Evolutionary conservation across 2,329 filamentous ascomycete genomes (phyloP), one percentile per base, ranked within the genome.

Genomic region (Claviceps monticola): DNA sequence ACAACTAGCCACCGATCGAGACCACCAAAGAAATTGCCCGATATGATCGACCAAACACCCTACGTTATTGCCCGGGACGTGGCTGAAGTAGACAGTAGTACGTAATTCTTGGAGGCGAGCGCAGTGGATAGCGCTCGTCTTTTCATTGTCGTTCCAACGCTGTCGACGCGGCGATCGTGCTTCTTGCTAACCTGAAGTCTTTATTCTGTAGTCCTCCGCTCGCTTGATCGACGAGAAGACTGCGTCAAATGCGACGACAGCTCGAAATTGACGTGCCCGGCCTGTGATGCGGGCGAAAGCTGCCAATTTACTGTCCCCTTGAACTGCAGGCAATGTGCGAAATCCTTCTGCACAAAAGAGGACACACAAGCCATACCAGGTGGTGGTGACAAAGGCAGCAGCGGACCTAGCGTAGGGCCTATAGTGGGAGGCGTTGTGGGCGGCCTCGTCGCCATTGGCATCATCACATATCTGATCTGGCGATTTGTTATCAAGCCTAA

Each of bases 371-470:
- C 50, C 53, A 19, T 50, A 42, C 47, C 52, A 56, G 21, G 58
- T 49, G 23, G 57, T 51, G 53, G 57, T 49, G 51, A 48, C 34
- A 51, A 53, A 14, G 55, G 58, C 45, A 62, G 61, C 39, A 69
- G 70, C 11, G 75, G 78, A 7, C 78, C 84, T 7, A 90, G 87
- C 59, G 74, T 84, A 1, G 90, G 90, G 43, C 87, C 88, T 37
- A 96, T 98, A 57, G 91, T 86, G 2, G 93, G 93, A 57, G 91
- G 91, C 57, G 89, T 96, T 9, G 72, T 97, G 44, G 93, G 89
- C 56, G 93, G 89, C 58, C 67, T 97, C 14, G 75, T 76, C n/a
- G 75, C 82, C 46, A 75, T 97, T 50, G 84, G 78, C n/a, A 68
- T 88, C 39, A 65, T 86, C 50, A 84, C 84, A 2, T 95, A 89